A percentile compares a stretch with the other conserved stretches of the same genome.
Conservation (phyloP, 176 grass and related monocot species). For the Rhipidocladum racemiflorum region DNA sequence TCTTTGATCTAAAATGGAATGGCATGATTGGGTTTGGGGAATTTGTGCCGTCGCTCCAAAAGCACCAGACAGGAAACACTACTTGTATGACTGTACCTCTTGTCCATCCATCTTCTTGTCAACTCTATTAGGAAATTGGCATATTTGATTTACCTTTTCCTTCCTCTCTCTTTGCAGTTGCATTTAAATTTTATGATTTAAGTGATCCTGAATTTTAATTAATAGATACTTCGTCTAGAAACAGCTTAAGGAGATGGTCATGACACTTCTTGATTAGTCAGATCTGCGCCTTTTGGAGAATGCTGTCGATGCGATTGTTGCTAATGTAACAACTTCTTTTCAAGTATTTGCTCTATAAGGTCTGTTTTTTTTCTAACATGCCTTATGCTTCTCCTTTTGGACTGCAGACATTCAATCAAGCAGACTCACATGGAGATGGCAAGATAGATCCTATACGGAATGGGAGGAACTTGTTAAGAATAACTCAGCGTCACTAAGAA, state of each 20-base stretch:
- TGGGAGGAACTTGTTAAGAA: conserved; percentile 70
- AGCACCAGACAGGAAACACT: conserved; percentile 44
- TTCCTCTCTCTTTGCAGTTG: conserved; percentile 43
- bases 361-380: background rate
- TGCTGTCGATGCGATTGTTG: conserved; percentile 54
- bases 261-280: conserved; percentile 68
- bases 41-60: conserved; percentile 62
- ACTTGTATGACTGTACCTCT: conserved; percentile 37
- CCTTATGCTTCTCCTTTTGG: background rate
- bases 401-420: conserved; percentile 71
- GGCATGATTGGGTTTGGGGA: conserved; percentile 77
- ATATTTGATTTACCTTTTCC: background rate
- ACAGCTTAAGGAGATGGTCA: conserved; percentile 79
- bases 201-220: conserved; percentile 10
- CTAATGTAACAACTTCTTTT: conserved; percentile 39
- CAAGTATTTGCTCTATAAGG: background rate
- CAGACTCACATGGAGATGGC: conserved; percentile 73
- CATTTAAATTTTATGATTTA: conserved; percentile 81
- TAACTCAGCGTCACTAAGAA: conserved; percentile 63
- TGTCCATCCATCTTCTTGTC: background rate
- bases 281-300: conserved; percentile 53
- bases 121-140: background rate
- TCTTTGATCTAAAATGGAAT: conserved; percentile 68
- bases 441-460: conserved; percentile 63
- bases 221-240: background rate